phyloP scores from a whole-genome alignment of 2,329 filamentous ascomycete species.

The Talaromyces sp. region DNA sequence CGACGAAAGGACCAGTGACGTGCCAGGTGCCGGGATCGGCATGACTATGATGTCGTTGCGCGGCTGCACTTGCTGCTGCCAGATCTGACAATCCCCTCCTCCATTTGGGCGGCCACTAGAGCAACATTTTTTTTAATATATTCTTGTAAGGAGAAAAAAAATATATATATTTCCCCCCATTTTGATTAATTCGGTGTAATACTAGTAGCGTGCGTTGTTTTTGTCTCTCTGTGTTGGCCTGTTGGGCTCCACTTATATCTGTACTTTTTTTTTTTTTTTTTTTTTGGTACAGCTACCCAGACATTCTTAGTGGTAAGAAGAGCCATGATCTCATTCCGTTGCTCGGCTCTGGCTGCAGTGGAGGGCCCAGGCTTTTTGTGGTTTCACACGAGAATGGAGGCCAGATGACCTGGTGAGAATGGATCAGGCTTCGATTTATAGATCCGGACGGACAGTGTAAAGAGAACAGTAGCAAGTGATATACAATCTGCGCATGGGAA shows the following conservation, averaged over 20 bases:
- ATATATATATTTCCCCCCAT: no score
- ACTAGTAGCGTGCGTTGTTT: no score
- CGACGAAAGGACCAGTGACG: slow-evolving; percentile 11
- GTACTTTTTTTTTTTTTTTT: slow-evolving; percentile 6
- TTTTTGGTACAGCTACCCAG: not conserved
- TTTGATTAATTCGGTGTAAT: no score
- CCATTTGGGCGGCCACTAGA: no score
- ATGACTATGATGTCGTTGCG: slow-evolving; percentile 21
- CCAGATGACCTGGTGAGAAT: not conserved
- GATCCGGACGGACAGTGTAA: no score
- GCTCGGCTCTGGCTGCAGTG: slow-evolving; percentile 12
- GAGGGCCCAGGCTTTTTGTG: slow-evolving; percentile 7
- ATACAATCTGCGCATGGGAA: not conserved
- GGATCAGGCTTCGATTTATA: not conserved
- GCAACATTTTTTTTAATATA: no score
- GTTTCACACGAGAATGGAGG: slow-evolving; percentile 9
- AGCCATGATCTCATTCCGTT: slow-evolving; percentile 12
- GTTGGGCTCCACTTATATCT: not conserved
- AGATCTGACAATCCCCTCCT: slow-evolving; percentile 1
- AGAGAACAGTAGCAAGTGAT: not conserved
- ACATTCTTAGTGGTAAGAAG: not conserved
- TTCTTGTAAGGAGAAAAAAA: no score
- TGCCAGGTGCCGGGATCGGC: slow-evolving; percentile 19
- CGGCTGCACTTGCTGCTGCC: slow-evolving; percentile 12
- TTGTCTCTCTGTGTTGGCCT: not conserved